These are phyloP conservation scores for Aspergillus sclerotioniger DNA, from an alignment of 495 filamentous ascomycete genomes.

Conservation along the genomic window DNA sequence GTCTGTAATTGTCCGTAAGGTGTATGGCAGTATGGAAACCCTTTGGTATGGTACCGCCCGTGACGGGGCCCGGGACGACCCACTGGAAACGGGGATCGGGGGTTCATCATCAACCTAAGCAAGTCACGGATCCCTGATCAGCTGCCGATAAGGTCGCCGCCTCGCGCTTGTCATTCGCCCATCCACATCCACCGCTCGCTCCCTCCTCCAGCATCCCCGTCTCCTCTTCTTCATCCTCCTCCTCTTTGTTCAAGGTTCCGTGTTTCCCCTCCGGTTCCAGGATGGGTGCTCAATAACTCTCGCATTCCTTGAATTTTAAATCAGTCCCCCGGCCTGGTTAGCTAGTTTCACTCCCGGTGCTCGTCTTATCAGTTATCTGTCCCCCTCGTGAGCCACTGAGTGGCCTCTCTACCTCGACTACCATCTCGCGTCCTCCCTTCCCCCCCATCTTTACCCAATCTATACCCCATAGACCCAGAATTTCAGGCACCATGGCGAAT, in stretches of 20 bases:
- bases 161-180: neutral
- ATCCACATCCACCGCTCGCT: neutral
- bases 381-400: neutral
- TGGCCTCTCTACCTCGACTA: neutral
- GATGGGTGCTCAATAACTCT: constrained; percentile 13
- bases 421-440: neutral
- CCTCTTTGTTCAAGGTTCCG: constrained; percentile 9
- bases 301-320: neutral
- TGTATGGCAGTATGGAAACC: neutral
- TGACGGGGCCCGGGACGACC: neutral
- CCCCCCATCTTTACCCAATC: neutral
- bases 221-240: neutral
- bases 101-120: too few species aligned
- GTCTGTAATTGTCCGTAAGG: too few species aligned
- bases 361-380: neutral
- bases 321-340: neutral
- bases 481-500: constrained; percentile 42
- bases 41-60: neutral
- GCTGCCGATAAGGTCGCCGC: constrained; percentile 16
- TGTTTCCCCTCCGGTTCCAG: neutral
- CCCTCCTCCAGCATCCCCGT: neutral
- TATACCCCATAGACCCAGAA: neutral
- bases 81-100: neutral
- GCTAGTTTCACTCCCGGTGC: neutral
- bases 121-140: constrained; percentile 9